phyloP scores from a whole-genome alignment of 106 monocot genomes.

The Triglochin maritima region DNA sequence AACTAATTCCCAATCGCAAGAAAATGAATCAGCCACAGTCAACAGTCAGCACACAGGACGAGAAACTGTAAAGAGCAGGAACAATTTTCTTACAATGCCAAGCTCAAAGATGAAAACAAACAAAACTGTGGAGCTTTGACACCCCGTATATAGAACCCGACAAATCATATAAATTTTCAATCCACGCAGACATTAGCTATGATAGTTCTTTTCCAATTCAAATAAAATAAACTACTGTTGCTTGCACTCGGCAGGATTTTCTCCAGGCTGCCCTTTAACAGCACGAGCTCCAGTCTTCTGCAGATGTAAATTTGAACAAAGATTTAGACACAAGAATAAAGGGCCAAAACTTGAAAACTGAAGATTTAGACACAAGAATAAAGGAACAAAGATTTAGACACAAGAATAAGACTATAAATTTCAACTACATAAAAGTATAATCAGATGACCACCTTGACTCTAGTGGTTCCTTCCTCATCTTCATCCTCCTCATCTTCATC shows the following conservation, averaged over 20 bases:
- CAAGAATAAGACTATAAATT: neutral
- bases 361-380: neutral
- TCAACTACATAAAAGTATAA: neutral
- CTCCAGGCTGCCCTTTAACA: slow-evolving; percentile 12
- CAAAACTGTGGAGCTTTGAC: no score
- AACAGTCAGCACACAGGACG: no score
- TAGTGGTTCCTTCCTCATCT: slow-evolving; percentile 25
- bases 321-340: neutral
- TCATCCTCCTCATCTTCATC: slow-evolving; percentile 36
- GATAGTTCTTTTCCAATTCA: no score
- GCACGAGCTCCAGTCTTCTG: slow-evolving; percentile 19
- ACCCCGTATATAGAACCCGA: no score
- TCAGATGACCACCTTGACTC: slow-evolving; percentile 11
- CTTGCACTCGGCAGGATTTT: slow-evolving; percentile 25
- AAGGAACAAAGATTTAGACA: neutral
- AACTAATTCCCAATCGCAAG: no score
- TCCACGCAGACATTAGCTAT: no score
- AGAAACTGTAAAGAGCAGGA: no score
- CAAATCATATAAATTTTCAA: no score
- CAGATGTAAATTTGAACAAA: neutral
- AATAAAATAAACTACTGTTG: slow-evolving; percentile 12
- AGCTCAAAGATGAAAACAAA: no score
- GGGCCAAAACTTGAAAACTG: no score
- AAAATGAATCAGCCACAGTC: no score
- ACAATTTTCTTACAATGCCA: no score